phyloP scores from a whole-genome alignment of 495 filamentous ascomycete genomes.

The Staphylotrichum longicolle region DNA sequence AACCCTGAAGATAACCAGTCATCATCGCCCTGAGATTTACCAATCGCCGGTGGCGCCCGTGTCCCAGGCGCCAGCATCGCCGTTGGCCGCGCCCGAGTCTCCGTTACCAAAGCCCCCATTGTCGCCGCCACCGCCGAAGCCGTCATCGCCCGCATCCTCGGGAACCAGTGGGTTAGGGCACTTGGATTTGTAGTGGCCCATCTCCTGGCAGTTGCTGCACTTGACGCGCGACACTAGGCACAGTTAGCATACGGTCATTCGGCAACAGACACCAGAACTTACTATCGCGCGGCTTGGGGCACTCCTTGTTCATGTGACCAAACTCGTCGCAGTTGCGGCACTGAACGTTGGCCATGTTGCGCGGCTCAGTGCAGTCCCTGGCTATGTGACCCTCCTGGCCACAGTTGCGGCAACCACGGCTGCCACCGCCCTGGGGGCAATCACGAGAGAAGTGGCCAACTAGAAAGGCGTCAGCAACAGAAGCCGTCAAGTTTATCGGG shows the following conservation, averaged over 20 bases:
- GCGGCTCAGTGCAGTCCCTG: slow-evolving; percentile 53
- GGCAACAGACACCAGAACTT: slow-evolving; percentile 24
- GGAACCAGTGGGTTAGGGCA: slow-evolving; percentile 53
- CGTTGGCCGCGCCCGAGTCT: background rate
- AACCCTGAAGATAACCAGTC: slow-evolving; percentile 8
- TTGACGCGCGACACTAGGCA: slow-evolving; percentile 58
- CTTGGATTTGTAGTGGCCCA: slow-evolving; percentile 65
- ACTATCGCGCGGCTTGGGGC: slow-evolving; percentile 74
- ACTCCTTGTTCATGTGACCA: slow-evolving; percentile 72
- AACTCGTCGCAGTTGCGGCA: slow-evolving; percentile 77
- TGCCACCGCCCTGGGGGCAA: slow-evolving; percentile 61
- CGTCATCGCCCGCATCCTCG: slow-evolving; percentile 31
- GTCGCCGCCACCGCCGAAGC: slow-evolving; percentile 2
- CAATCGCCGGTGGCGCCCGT: slow-evolving; percentile 18
- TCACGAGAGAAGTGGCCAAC: slow-evolving; percentile 82
- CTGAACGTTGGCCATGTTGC: slow-evolving; percentile 60
- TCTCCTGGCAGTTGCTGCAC: slow-evolving; percentile 73
- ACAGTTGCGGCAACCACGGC: slow-evolving; percentile 67
- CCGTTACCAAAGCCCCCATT: slow-evolving; percentile 9
- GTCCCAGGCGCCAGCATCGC: slow-evolving; percentile 8
- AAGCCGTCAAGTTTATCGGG: background rate
- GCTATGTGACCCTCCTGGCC: slow-evolving; percentile 63
- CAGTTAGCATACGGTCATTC: slow-evolving; percentile 29
- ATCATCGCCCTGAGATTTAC: slow-evolving; percentile 13
- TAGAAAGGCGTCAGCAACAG: slow-evolving; percentile 33